Evolutionary conservation across 2,329 filamentous ascomycete species (phyloP), one percentile per base, ranked within the genome.

Genomic region (Orbilia ellipsospora): DNA sequence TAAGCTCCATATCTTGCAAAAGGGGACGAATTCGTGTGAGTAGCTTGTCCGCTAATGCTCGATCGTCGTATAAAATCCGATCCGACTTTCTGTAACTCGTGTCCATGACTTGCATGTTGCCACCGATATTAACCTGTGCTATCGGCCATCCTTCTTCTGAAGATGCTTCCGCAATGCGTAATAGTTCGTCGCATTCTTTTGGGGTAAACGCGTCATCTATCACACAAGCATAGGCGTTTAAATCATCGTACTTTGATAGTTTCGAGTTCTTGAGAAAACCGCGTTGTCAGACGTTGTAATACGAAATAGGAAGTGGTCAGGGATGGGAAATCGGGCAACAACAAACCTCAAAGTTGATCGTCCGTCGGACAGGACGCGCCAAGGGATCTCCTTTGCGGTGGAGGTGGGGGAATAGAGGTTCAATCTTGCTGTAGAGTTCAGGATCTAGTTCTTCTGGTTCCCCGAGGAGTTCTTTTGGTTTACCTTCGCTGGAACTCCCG

Each of bases 61-160:
- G 83, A 13, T 86, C 82, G 80, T 95, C 91, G 87, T 89, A 92
- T 78, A 95, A 90, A 77, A 94, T 92, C 2, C 92, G 86, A n/a
- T 90, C 90, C 79, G 90, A 90, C 75, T 91, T 89, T 15, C 92
- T 86, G 57, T 72, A 70, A 26, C 73, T 77, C 0, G 66, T 77
- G 20, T 72, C 68, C 4, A 79, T 60, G 36, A 79, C 66, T 18
- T 79, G 68, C 16, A 42, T 36, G 36, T 69, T 67, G 31, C 67
- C 56, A 5, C 78, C 74, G 26, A 78, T 59, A 42, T 78, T 64
- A 12, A 75, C 70, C 55, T 77, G 77, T 28, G 63, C 75, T 12
- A 75, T 67, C n/a, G 78, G 77, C 64, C 77, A 78, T 2, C 54
- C 72, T 63, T 72, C 78, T 3, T 16, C 40, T 0, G 65, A 65